These are phyloP conservation scores for Cyberlindnera nakhonratchasimensis DNA, from an alignment of 805 yeast species.

Conservation along the genomic window DNA sequence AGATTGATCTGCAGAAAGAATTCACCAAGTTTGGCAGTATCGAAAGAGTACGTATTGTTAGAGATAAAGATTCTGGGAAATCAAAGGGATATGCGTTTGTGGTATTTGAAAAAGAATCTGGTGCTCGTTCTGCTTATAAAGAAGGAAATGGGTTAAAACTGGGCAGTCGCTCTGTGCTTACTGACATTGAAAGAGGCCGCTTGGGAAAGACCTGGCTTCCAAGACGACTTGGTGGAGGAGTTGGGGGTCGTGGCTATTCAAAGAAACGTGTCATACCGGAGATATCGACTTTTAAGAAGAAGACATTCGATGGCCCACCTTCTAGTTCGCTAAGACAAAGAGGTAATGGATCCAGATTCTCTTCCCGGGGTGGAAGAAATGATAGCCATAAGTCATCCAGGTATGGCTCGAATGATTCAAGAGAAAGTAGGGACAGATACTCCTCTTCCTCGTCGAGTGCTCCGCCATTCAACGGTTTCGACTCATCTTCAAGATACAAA, in stretches of 20 bases:
- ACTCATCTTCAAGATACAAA: conserved; percentile 6
- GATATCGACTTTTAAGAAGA: conserved; percentile 7
- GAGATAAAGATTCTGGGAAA: conserved; percentile 47
- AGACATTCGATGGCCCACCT: conserved; percentile 4
- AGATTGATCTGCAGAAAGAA: conserved; percentile 60
- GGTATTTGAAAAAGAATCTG: conserved; percentile 57
- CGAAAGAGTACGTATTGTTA: conserved; percentile 55
- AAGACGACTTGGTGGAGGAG: conserved; percentile 80
- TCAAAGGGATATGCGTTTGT: conserved; percentile 85
- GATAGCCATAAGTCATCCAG: conserved; percentile 12
- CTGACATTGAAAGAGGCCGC: conserved; percentile 71
- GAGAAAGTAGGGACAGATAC: conserved; percentile 9
- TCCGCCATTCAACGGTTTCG: neutral
- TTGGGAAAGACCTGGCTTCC: conserved; percentile 67
- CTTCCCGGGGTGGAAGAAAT: conserved; percentile 12
- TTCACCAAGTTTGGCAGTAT: conserved; percentile 69
- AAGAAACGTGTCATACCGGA: conserved; percentile 27
- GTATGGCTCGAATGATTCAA: conserved; percentile 7
- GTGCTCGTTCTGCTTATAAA: conserved; percentile 58
- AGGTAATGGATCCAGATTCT: conserved; percentile 6
- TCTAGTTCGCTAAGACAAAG: conserved; percentile 4
- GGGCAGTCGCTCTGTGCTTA: conserved; percentile 53
- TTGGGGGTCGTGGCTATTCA: conserved; percentile 79
- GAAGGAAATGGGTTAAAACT: conserved; percentile 53
- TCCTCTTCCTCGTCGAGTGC: neutral